phyloP scores from a whole-genome alignment of 306 rosid species.

The Carpinus fangiana region DNA sequence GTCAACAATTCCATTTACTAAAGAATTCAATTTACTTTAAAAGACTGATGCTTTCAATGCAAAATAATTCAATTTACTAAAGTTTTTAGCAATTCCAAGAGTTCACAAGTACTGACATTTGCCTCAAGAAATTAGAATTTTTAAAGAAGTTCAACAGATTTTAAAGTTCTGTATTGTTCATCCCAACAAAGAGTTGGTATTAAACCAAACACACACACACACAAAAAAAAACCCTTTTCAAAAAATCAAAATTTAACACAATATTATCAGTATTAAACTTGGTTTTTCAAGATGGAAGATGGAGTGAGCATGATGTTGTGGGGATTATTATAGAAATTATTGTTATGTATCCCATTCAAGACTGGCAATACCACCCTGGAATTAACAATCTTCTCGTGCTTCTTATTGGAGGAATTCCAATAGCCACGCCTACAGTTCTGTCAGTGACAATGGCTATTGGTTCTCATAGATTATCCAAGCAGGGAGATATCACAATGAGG shows the following conservation, averaged over 20 bases:
- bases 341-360: conserved; percentile 98
- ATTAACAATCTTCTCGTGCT: conserved; percentile 96
- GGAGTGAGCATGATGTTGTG: conserved; percentile 9
- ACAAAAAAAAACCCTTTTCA: neutral
- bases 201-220: neutral
- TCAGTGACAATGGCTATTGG: conserved; percentile 99
- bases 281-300: no score
- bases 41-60: neutral
- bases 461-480: conserved; percentile 91
- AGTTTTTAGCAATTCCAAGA: neutral
- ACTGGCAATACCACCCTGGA: conserved; percentile 84
- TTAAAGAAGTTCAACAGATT: neutral
- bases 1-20: no score
- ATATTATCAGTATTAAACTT: no score
- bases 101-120: neutral
- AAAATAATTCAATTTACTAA: neutral
- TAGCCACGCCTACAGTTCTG: conserved; percentile 98
- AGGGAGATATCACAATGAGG: conserved; percentile 99
- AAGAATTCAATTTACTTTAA: neutral
- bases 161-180: neutral
- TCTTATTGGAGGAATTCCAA: conserved; percentile 98
- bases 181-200: neutral
- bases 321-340: conserved; percentile 88
- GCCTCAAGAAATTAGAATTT: neutral
- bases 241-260: neutral